phyloP scores from a whole-genome alignment of 2,329 filamentous ascomycete genomes.

The Ophiostoma pallidulum region DNA sequence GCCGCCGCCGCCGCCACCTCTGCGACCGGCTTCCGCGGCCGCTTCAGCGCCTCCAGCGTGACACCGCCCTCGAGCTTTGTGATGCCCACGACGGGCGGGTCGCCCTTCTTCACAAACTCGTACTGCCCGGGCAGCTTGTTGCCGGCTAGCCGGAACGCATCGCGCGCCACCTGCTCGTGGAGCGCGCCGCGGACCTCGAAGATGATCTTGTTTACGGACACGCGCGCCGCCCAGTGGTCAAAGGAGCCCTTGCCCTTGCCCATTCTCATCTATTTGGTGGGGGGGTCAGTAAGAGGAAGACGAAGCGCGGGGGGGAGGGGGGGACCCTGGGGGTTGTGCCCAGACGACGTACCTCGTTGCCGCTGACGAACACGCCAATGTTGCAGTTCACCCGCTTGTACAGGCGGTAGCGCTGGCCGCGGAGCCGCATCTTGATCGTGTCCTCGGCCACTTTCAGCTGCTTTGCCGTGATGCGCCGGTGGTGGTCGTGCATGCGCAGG shows the following conservation, averaged over 20 bases:
- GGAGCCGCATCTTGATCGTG: constrained; percentile 77
- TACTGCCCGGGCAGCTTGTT: constrained; percentile 89
- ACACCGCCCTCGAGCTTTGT: constrained; percentile 78
- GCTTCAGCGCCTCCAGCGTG: constrained; percentile 74
- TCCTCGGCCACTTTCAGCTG: constrained; percentile 88
- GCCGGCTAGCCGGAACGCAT: constrained; percentile 88
- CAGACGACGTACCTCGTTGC: constrained; percentile 62
- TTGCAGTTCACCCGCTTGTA: constrained; percentile 90
- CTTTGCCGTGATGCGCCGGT: constrained; percentile 77
- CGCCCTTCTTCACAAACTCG: constrained; percentile 90
- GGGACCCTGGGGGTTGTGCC: neutral
- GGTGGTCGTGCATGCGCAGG: constrained; percentile 84
- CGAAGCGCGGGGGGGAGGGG: constrained; percentile 1
- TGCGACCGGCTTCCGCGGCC: constrained; percentile 47
- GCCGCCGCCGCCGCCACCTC: constrained; percentile 16
- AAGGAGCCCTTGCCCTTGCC: constrained; percentile 97
- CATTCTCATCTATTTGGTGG: constrained; percentile 69
- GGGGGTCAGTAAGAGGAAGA: neutral
- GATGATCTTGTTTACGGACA: constrained; percentile 82
- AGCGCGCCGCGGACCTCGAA: constrained; percentile 88
- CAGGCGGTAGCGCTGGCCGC: constrained; percentile 84
- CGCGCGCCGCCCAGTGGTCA: constrained; percentile 88
- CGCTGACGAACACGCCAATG: constrained; percentile 88
- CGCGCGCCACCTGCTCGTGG: constrained; percentile 88
- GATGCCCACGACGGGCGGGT: constrained; percentile 80